These are phyloP conservation scores for Bryum argenteum DNA, from an alignment of 225 moss, liverwort and hornwort species.

Conservation along the genomic window DNA sequence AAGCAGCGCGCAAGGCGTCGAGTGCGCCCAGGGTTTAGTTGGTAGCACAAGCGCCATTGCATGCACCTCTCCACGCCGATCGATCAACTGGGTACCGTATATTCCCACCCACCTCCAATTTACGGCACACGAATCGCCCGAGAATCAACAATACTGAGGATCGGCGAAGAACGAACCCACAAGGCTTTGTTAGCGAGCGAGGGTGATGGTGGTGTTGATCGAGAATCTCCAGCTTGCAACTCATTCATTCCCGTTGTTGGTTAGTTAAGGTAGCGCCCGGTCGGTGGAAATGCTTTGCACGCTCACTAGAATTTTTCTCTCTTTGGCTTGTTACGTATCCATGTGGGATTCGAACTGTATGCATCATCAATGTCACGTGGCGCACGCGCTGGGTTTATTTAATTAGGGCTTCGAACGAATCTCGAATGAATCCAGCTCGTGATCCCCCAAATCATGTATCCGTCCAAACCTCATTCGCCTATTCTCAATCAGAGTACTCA, in stretches of 20 bases:
- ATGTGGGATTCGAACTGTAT: no score
- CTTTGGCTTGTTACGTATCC: no score
- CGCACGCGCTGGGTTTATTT: slow-evolving; percentile 16
- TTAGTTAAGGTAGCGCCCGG: neutral
- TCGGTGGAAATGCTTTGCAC: no score
- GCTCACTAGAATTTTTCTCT: neutral
- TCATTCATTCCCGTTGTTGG: neutral
- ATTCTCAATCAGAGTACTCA: no score
- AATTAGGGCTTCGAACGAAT: slow-evolving; percentile 42
- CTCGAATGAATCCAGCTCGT: slow-evolving; percentile 18
- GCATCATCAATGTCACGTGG: slow-evolving; percentile 14
- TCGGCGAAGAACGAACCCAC: no score
- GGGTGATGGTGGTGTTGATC: neutral
- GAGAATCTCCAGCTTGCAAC: neutral
- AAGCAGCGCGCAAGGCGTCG: neutral
- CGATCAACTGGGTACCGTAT: neutral
- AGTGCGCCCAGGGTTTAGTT: slow-evolving; percentile 27
- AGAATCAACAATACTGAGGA: neutral
- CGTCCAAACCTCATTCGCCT: neutral
- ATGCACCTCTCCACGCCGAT: neutral
- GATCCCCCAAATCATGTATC: slow-evolving; percentile 13
- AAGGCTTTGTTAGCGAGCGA: no score
- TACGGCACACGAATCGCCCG: slow-evolving; percentile 26
- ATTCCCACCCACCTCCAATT: neutral
- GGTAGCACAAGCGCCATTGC: neutral